These are phyloP conservation scores for Hypoxylon crocopeplum DNA, from an alignment of 495 filamentous ascomycete genomes.

Conservation along the genomic window DNA sequence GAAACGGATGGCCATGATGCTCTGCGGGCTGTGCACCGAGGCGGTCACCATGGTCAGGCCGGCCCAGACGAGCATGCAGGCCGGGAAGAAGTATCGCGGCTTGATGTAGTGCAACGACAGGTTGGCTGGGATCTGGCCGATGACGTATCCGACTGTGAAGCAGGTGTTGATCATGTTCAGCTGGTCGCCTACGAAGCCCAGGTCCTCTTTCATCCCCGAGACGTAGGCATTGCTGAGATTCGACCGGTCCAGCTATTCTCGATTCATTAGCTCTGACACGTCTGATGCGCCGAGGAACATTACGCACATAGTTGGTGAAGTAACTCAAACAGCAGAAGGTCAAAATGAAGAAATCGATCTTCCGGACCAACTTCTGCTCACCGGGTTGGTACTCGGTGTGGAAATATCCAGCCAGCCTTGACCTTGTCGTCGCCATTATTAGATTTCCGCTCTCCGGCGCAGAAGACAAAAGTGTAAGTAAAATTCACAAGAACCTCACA, in stretches of 20 bases:
- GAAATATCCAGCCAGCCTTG: slow-evolving; percentile 41
- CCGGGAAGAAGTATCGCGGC: slow-evolving; percentile 66
- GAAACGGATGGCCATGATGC: slow-evolving; percentile 73
- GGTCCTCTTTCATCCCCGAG: slow-evolving; percentile 69
- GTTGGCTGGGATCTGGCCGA: slow-evolving; percentile 68
- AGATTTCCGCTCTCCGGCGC: slow-evolving; percentile 5
- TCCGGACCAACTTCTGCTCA: slow-evolving; percentile 57
- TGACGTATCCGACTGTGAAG: slow-evolving; percentile 56
- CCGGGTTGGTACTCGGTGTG: slow-evolving; percentile 46
- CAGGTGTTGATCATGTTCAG: slow-evolving; percentile 65
- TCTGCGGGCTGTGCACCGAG: slow-evolving; percentile 51
- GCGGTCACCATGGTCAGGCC: slow-evolving; percentile 66
- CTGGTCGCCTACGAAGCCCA: slow-evolving; percentile 63
- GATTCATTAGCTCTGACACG: not conserved
- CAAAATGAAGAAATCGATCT: slow-evolving; percentile 70
- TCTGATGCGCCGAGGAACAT: not conserved
- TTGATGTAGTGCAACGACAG: slow-evolving; percentile 64
- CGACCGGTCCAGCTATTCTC: slow-evolving; percentile 59
- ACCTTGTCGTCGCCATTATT: slow-evolving; percentile 23
- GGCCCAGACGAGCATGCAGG: slow-evolving; percentile 68
- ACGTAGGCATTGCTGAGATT: slow-evolving; percentile 71
- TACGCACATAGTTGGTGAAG: slow-evolving; percentile 53
- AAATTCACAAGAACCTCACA: slow-evolving; percentile 4
- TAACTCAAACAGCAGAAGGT: slow-evolving; percentile 69
- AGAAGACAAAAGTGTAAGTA: not conserved